Base-by-base conservation (phyloP, 2,329 filamentous ascomycete genomes). In the Aspergillus sojae region DNA sequence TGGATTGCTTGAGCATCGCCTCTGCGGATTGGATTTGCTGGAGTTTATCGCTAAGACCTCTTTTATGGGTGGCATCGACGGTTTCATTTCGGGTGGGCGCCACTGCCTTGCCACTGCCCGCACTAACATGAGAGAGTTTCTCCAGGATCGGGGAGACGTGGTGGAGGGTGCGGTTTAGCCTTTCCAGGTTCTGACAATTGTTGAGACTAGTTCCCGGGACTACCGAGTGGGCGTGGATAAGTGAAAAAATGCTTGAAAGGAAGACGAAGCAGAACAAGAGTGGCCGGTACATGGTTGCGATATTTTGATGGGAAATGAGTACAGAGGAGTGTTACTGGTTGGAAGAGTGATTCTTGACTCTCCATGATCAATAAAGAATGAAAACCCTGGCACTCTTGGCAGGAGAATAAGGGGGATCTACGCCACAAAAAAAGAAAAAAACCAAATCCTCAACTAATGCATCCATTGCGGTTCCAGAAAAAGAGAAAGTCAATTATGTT, bases 91-190 rank as follows among this genome's bases (percentile, higher is more conserved):
- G 32, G 19, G 30, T 21, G 32, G 52, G 14, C 19, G 19, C 30
- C 5, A 19, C 30, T 7, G 10, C 21, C 19, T 43, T 46, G 30
- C 43, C 46, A 43, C 52, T 43, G 6, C 52, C 41, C 7, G n/a
- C 34, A 36, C 54, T 14, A n/a, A 58, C 12, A 21, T 55, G 54
- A 11, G 52, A 32, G 21, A 65, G 14, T 26, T 23, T 57, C 11
- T 65, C 63, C 2, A 65, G 48, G 43, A 65, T 43, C 4, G 63
- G 60, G 28, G 55, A 59, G 6, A 60, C 48, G 32, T 57, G 60
- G 16, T 59, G 43, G 16, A 62, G 28, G 36, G 63, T 65, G 26
- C 39, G 26, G 46, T 57, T 65, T 3, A 65, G 52, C 26, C 57
- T 57, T 16, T 62, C 57, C 26, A 65, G 52, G 21, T 21, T 57